These are phyloP conservation scores for Polyporus arcularius DNA, from an alignment of 768 basidiomycete genomes.

Conservation along the genomic window DNA sequence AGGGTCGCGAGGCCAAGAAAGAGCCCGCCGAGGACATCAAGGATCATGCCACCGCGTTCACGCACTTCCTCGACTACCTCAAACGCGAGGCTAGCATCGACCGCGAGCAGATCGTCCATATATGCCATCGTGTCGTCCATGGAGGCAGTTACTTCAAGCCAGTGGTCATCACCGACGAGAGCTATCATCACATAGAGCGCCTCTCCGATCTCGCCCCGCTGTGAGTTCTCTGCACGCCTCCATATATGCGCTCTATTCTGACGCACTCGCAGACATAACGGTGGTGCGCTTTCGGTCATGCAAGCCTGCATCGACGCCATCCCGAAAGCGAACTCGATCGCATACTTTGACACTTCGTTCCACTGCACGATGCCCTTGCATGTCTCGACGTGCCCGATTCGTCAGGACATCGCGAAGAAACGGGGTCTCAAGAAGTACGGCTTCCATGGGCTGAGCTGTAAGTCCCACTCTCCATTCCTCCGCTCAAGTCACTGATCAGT, in stretches of 20 bases:
- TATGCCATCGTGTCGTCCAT: slow-evolving; percentile 86
- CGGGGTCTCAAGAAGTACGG: slow-evolving; percentile 87
- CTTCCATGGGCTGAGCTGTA: slow-evolving; percentile 85
- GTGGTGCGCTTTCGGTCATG: slow-evolving; percentile 60
- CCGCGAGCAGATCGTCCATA: slow-evolving; percentile 44
- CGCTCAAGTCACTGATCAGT: not conserved
- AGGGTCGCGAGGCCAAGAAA: slow-evolving; percentile 40
- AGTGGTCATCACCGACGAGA: slow-evolving; percentile 64
- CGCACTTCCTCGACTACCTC: slow-evolving; percentile 55
- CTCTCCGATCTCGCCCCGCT: slow-evolving; percentile 83
- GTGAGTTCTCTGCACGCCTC: slow-evolving; percentile 40
- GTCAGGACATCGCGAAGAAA: slow-evolving; percentile 57
- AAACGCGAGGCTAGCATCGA: slow-evolving; percentile 44
- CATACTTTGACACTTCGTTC: slow-evolving; percentile 89
- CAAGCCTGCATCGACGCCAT: slow-evolving; percentile 60
- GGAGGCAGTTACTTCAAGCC: slow-evolving; percentile 80
- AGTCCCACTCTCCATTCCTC: slow-evolving; percentile 20
- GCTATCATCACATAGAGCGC: slow-evolving; percentile 70
- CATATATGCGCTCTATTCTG: not conserved
- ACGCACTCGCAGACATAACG: slow-evolving; percentile 53
- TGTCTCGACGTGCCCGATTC: slow-evolving; percentile 78
- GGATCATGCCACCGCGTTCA: slow-evolving; percentile 65
- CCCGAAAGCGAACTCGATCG: slow-evolving; percentile 70
- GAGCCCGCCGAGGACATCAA: slow-evolving; percentile 40
- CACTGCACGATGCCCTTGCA: slow-evolving; percentile 76